Conservation (phyloP, 495 filamentous ascomycete species). For the Aspergillus homomorphus region DNA sequence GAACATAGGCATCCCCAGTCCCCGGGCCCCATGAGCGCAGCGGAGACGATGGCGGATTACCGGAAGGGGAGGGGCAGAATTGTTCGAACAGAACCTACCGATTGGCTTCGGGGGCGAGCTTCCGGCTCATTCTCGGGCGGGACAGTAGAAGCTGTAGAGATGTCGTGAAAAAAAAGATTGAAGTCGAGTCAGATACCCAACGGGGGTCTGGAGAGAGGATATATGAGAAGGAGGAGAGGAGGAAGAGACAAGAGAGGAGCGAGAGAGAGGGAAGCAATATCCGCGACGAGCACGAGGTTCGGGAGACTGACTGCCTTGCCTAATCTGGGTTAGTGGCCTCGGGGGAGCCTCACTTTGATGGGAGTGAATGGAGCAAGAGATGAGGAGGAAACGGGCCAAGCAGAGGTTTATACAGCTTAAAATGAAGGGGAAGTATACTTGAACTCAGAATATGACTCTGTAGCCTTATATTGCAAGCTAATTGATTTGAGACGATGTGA, state of each 20-base stretch:
- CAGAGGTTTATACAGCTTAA: too few species aligned
- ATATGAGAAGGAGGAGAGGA: conserved; percentile 13
- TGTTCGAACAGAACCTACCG: conserved; percentile 56
- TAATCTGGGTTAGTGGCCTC: conserved; percentile 30
- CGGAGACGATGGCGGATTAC: conserved; percentile 13
- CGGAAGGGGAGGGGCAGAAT: conserved; percentile 32
- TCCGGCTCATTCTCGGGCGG: conserved; percentile 54
- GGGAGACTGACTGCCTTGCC: conserved; percentile 23
- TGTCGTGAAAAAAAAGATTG: conserved; percentile 1
- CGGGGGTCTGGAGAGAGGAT: conserved; percentile 10
- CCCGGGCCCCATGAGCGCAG: conserved; percentile 5
- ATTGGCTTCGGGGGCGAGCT: conserved; percentile 96
- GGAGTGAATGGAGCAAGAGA: not conserved
- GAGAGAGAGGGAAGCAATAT: conserved; percentile 15
- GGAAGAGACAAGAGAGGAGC: conserved; percentile 7
- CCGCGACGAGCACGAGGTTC: conserved; percentile 26
- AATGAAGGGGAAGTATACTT: too few species aligned
- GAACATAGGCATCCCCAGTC: conserved; percentile 22
- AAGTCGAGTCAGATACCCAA: conserved; percentile 21
- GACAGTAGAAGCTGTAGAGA: conserved; percentile 16
- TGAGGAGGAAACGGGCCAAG: too few species aligned
- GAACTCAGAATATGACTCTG: not conserved
- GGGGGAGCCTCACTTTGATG: conserved; percentile 23
- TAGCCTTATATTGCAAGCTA: too few species aligned
- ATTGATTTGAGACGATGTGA: not conserved